A percentile compares a stretch with the other conserved stretches of the same genome.
Evolutionary conservation across 345 rosid species (phyloP).

Genomic region (Xanthoceras sorbifolium): DNA sequence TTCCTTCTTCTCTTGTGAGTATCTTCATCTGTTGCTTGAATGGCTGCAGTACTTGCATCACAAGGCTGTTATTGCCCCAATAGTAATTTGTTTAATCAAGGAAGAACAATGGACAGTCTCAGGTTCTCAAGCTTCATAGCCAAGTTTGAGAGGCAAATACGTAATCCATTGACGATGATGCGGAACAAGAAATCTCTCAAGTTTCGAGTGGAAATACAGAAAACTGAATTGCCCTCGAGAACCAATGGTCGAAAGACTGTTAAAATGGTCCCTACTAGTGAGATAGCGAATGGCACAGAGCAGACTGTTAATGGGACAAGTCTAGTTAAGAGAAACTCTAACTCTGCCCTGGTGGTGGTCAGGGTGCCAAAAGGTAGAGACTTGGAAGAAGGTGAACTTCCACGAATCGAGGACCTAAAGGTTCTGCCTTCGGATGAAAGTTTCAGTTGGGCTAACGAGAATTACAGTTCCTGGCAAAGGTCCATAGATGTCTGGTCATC

Average conservation of each 20-base stretch:
- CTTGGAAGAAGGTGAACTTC: constrained; percentile 48
- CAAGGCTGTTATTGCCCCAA: constrained; percentile 56
- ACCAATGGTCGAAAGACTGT: constrained; percentile 49
- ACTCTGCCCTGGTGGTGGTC: constrained; percentile 41
- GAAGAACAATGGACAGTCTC: constrained; percentile 47
- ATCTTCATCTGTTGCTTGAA: constrained; percentile 34
- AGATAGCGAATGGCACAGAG: constrained; percentile 64
- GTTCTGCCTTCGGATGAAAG: constrained; percentile 88
- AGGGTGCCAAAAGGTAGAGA: constrained; percentile 39
- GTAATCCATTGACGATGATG: background rate
- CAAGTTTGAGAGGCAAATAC: constrained; percentile 40
- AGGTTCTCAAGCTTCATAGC: constrained; percentile 54
- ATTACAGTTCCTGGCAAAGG: constrained; percentile 71
- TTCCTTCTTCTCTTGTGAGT: constrained; percentile 20
- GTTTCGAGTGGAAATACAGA: constrained; percentile 59
- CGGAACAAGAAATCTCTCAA: constrained; percentile 25
- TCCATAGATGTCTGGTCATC: constrained; percentile 89
- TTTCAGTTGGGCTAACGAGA: constrained; percentile 95
- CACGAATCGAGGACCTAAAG: constrained; percentile 61
- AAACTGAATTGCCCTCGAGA: constrained; percentile 53
- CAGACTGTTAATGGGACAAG: constrained; percentile 58
- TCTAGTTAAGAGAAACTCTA: constrained; percentile 45
- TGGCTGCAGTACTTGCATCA: constrained; percentile 82
- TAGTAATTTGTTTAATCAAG: constrained; percentile 33
- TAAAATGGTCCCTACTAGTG: constrained; percentile 83